phyloP scores from a whole-genome alignment of 768 basidiomycete species.

The Psilocybe subaeruginosa region DNA sequence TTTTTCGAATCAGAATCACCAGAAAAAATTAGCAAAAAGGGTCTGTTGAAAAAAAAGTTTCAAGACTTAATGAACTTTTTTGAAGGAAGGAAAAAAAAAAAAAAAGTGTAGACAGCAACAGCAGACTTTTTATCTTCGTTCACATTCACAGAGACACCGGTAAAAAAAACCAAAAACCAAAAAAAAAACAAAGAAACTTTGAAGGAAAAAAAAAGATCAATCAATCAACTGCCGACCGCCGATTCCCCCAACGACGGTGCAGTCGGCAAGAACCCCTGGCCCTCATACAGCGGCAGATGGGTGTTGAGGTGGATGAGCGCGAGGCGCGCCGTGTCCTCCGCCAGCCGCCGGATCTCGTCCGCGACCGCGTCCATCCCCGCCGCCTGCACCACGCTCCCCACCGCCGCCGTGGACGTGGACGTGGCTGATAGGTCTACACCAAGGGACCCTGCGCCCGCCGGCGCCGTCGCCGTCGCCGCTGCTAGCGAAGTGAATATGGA shows the following conservation, averaged over 20 bases:
- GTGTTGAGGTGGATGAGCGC: constrained; percentile 76
- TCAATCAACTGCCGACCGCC: not conserved
- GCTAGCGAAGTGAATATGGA: too few relatives aligned
- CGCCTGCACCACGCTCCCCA: constrained; percentile 30
- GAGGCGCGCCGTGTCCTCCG: constrained; percentile 72
- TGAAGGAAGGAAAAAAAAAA: too few relatives aligned
- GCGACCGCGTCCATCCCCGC: constrained; percentile 75
- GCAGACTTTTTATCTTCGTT: too few relatives aligned
- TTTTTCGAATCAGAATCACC: too few relatives aligned
- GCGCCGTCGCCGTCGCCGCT: constrained; percentile 23
- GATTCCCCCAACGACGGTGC: not conserved
- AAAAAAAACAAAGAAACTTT: too few relatives aligned
- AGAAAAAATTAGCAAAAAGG: too few relatives aligned
- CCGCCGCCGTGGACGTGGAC: not conserved
- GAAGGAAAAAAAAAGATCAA: not conserved
- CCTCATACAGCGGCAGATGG: constrained; percentile 78
- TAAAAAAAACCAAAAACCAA: too few relatives aligned
- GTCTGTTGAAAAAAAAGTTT: too few relatives aligned
- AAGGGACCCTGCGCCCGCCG: not conserved
- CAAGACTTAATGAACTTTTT: too few relatives aligned
- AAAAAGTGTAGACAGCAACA: too few relatives aligned
- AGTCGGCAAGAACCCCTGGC: constrained; percentile 50
- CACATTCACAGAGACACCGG: too few relatives aligned
- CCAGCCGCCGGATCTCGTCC: constrained; percentile 70
- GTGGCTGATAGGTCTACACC: constrained; percentile 2